Evolutionary conservation across 2,329 filamentous ascomycete species (phyloP), one percentile per base, ranked within the genome.

Genomic region (Neonectria faginata): DNA sequence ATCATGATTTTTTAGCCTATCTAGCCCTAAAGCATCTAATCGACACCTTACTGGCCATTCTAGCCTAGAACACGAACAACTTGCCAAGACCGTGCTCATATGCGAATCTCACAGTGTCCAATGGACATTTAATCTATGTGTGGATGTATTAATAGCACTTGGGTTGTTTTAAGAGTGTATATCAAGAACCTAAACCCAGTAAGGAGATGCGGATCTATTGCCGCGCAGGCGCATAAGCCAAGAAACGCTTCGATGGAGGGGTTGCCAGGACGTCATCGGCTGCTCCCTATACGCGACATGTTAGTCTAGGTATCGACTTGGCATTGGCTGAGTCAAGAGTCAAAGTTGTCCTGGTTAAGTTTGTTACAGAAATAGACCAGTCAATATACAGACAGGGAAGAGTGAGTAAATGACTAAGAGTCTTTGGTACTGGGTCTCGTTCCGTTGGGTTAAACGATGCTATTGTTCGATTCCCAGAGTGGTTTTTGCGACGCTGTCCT

Each of bases 1-100:
- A 56, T 62, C 42, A 61, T 36, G 57, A 65, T 62, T 50, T 61
- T 18, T 48, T 31, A 55, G 27, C 33, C 31, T 58, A 65, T 60
- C 39, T 57, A 53, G 31, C 44, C 36, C 9, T 29, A 45, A 22
- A 47, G 27, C 61, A 57, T 52, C 44, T 57, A 61, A 60, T 53
- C 39, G 12, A 60, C 16, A 53, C 36, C 22, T 36, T 42, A 27
- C 5, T n/a, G 57, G 39, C 27, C 10, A 39, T 6, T 18, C 2
- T 41, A 31, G 55, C 51, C 50, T 20, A 16, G 29, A 25, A 33
- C 10, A 36, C 29, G 54, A 31, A 33, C 22, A 47, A 14, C 5
- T 33, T n/a, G 9, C 6, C 14, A 7, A 12, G 18, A 51, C 27
- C 6, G 3, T 50, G 27, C 25, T 14, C 10, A 9, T 12, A 16